Percentiles rank a stretch among this genome's conserved stretches.
Conservation (phyloP, 257 asterid genomes). For the Ophiorrhiza pumila region DNA sequence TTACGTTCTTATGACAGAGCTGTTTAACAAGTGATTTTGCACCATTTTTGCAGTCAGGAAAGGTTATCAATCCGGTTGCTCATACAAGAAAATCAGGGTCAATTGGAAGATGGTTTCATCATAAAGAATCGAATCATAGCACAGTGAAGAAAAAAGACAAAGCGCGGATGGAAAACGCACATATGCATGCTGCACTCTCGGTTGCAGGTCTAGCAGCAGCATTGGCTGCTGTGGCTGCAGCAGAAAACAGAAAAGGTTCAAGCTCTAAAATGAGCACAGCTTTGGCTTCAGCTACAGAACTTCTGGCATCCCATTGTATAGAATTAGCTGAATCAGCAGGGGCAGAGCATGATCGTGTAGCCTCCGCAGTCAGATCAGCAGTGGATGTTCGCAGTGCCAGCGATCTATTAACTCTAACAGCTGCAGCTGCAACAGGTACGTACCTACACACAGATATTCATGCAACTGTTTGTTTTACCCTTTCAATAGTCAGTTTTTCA, state of each 20-base stretch:
- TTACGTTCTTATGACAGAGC: too few species aligned
- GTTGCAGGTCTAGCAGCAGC: conserved; percentile 89
- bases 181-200: conserved; percentile 54
- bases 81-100: conserved; percentile 36
- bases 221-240: conserved; percentile 54
- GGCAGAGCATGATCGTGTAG: conserved; percentile 50
- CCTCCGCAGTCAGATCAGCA: conserved; percentile 62
- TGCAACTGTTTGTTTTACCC: too few species aligned
- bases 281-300: conserved; percentile 74
- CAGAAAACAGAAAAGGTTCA: conserved; percentile 35
- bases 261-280: conserved; percentile 60
- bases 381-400: conserved; percentile 61
- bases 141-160: conserved; percentile 65
- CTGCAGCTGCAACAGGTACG: conserved; percentile 90
- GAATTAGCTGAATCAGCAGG: conserved; percentile 81
- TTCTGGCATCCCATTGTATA: conserved; percentile 74
- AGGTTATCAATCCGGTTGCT: conserved; percentile 25
- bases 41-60: conserved; percentile 32
- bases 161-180: conserved; percentile 65
- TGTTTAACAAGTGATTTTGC: not conserved
- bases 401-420: conserved; percentile 71
- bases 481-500: not conserved
- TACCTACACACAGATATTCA: not conserved
- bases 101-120: conserved; percentile 64
- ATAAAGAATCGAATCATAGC: conserved; percentile 34